Evolutionary conservation across 371 early-diverging fungal genomes (phyloP).

Genomic region (Spiromyces aspiralis): DNA sequence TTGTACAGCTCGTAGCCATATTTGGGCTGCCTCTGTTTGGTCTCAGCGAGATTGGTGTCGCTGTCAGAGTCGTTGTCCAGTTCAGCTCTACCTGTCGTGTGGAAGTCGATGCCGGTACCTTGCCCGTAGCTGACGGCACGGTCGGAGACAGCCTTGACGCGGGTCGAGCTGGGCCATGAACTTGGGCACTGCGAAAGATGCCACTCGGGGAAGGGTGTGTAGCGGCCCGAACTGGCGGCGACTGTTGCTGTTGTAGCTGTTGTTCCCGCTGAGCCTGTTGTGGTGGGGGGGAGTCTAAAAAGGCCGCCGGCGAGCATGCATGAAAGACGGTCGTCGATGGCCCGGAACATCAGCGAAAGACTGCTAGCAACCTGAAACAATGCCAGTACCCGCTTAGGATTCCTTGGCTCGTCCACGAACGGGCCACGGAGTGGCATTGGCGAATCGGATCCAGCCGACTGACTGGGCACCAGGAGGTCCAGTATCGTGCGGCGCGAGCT

Average conservation of each 20-base stretch:
- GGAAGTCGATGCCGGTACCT: not conserved
- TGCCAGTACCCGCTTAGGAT: conserved; percentile 6
- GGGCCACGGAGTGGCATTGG: conserved; percentile 15
- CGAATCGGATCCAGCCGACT: conserved; percentile 48
- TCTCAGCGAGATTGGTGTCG: not conserved
- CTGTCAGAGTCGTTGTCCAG: not conserved
- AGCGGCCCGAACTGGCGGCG: not conserved
- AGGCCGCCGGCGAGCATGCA: conserved; percentile 17
- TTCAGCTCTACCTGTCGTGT: not conserved
- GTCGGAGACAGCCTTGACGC: not conserved
- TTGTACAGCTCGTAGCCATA: not conserved
- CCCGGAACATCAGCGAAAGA: conserved; percentile 15
- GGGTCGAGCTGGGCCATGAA: not conserved
- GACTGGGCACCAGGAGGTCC: conserved; percentile 44
- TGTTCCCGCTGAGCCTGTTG: too few species aligned
- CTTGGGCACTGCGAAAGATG: not conserved
- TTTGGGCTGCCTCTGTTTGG: not conserved
- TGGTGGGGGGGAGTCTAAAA: conserved; percentile 6
- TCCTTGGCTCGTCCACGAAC: conserved; percentile 2
- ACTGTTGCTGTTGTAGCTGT: too few species aligned
- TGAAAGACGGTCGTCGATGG: conserved; percentile 25
- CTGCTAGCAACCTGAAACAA: conserved; percentile 10
- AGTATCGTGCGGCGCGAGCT: conserved; percentile 48
- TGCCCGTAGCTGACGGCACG: not conserved
- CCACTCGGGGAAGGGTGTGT: not conserved